Evolutionary conservation across 2,329 filamentous ascomycete species (phyloP), one percentile per base, ranked within the genome.

Genomic region (Teratosphaeria gauchensis): DNA sequence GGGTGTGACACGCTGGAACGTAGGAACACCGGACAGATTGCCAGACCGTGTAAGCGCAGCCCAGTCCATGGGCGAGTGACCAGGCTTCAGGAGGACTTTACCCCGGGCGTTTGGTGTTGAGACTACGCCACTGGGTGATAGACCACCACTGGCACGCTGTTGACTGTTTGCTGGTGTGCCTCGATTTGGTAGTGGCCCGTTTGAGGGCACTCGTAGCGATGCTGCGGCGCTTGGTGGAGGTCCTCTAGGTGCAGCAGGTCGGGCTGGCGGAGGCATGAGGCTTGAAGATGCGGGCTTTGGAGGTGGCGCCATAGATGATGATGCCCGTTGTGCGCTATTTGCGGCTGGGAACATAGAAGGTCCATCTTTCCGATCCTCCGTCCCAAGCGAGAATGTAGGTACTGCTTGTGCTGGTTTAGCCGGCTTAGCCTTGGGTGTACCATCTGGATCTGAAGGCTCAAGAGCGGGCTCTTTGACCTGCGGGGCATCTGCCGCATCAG

Each of bases 51-150:
- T 86, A 1, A 96, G 82, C 5, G 87, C 85, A 12, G 94, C 94
- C 94, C 94, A 99, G 81, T 99, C 94, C 12, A 99, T 84, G 0
- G 94, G 92, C 1, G 90, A 96, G 77, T 92, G 92, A 33, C 94
- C 92, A 0, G 94, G 94, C n/a, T 85, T 82, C 4, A 99, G 83
- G 8, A 87, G 80, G 4, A 96, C 89, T 69, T 92, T 89, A 72
- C 82, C 75, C 59, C 73, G 77, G 46, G 69, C 68, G 57, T 74
- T 80, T 31, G 74, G 73, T 11, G 74, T 75, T 53, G 73, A 70
- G 54, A 71, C 61, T n/a, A 60, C 60, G 55, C 70, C 66, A 33
- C 68, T 69, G 1, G 72, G 65, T 2, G 69, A 59, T 2, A 71
- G 60, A 33, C 65, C 59, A 62, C 68, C 61, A 51, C 71, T 74